phyloP scores from a whole-genome alignment of 345 rosid species.

The Mangifera indica region DNA sequence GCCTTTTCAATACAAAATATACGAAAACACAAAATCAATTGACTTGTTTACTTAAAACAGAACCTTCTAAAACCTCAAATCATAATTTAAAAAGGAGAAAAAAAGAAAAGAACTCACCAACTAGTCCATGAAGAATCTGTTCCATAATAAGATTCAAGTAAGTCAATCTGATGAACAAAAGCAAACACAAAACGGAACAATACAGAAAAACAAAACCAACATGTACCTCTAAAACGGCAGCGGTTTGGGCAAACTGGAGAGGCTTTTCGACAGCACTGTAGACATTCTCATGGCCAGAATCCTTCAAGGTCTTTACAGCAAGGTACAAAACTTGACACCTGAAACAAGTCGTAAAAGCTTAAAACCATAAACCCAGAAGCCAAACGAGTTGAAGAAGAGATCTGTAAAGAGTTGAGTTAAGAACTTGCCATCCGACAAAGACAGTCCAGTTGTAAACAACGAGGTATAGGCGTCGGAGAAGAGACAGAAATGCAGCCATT shows the following conservation, averaged over 20 bases:
- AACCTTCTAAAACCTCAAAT: background rate
- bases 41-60: background rate
- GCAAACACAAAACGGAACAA: background rate
- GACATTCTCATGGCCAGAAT: slow-evolving; percentile 67
- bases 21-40: background rate
- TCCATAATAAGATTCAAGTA: slow-evolving; percentile 16
- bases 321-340: slow-evolving; percentile 78
- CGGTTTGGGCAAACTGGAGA: slow-evolving; percentile 86
- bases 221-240: slow-evolving; percentile 81
- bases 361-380: background rate
- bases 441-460: slow-evolving; percentile 79
- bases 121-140: slow-evolving; percentile 82
- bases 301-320: slow-evolving; percentile 63
- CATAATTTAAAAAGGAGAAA: too few relatives aligned
- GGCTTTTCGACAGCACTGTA: slow-evolving; percentile 84
- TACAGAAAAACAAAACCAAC: background rate
- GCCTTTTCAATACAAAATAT: slow-evolving; percentile 39
- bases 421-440: slow-evolving; percentile 74
- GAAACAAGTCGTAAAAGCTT: slow-evolving; percentile 2
- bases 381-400: background rate
- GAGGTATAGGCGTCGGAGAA: slow-evolving; percentile 77
- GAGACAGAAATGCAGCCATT: slow-evolving; percentile 41
- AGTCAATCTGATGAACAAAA: background rate
- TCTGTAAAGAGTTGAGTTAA: background rate
- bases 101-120: slow-evolving; percentile 42